phyloP scores from a whole-genome alignment of 2,329 filamentous ascomycete species.

The Talaromyces atroroseus region DNA sequence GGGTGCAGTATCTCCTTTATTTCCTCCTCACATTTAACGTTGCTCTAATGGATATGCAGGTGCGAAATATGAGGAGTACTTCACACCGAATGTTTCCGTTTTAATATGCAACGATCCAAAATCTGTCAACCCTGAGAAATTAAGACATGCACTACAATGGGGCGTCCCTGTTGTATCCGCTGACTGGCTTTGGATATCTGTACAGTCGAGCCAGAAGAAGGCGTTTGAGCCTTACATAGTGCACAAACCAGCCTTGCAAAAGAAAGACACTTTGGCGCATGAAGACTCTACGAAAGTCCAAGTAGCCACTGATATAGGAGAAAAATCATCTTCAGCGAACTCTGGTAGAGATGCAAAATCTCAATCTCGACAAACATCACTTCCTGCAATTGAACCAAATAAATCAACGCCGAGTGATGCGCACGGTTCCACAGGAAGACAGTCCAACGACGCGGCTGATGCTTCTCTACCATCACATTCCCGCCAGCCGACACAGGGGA shows the following conservation, averaged over 20 bases:
- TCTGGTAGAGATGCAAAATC: not conserved
- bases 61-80: slow-evolving; percentile 71
- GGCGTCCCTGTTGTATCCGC: slow-evolving; percentile 73
- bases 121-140: slow-evolving; percentile 62
- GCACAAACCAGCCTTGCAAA: not conserved
- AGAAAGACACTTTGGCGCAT: not conserved
- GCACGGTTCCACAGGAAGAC: not conserved
- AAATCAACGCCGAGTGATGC: not conserved
- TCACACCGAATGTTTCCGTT: slow-evolving; percentile 67
- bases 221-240: slow-evolving; percentile 43
- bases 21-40: not conserved
- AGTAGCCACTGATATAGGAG: not conserved
- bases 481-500: not conserved
- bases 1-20: slow-evolving; percentile 37
- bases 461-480: slow-evolving; percentile 2
- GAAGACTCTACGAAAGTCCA: not conserved
- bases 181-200: slow-evolving; percentile 81
- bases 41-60: slow-evolving; percentile 41
- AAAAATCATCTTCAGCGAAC: not conserved
- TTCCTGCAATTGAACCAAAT: not conserved
- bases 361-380: not conserved
- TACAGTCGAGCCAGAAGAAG: slow-evolving; percentile 49
- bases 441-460: not conserved
- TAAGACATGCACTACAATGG: slow-evolving; percentile 68
- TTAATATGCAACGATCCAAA: slow-evolving; percentile 62